Conservation (phyloP, 352 stramenopile species). For the Globisporangium iwayamae region DNA sequence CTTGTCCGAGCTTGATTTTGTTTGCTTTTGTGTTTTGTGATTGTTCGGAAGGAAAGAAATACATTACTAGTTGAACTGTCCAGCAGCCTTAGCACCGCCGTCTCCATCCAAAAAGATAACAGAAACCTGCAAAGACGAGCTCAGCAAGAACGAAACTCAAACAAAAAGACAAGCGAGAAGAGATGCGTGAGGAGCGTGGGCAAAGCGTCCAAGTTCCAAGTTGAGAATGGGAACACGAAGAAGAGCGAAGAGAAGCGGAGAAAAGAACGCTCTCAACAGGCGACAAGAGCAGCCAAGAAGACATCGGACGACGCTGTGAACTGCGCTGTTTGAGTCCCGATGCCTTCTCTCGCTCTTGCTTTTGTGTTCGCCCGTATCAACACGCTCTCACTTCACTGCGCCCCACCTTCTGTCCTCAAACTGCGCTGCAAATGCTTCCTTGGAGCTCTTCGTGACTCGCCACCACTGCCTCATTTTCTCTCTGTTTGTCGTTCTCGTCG, state of each 20-base stretch:
- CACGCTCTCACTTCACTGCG: not conserved
- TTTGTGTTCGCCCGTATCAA: not conserved
- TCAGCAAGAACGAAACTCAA: not conserved
- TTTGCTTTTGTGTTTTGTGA: not conserved
- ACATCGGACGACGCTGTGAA: constrained; percentile 1
- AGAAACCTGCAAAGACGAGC: not conserved
- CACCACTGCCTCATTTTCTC: not conserved
- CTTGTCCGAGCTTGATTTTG: constrained; percentile 2
- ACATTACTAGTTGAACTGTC: constrained; percentile 24
- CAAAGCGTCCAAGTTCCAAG: not conserved
- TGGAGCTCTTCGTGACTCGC: not conserved
- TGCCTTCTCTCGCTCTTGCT: not conserved
- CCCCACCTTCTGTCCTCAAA: not conserved
- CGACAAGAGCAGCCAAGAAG: not conserved
- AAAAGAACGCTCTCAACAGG: not conserved
- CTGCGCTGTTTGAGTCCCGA: not conserved
- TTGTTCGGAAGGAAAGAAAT: constrained; percentile 23
- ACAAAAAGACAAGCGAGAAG: not conserved
- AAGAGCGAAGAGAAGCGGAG: not conserved
- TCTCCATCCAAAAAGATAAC: constrained; percentile 10
- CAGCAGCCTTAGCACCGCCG: not conserved
- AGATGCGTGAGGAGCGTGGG: not conserved
- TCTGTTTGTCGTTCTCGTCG: not conserved
- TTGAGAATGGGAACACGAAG: not conserved
- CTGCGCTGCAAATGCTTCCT: not conserved